Percentiles rank a stretch among this genome's conserved stretches.
These are phyloP conservation scores for Inga leiocalycina DNA, from an alignment of 306 rosid genomes.

Conservation along the genomic window DNA sequence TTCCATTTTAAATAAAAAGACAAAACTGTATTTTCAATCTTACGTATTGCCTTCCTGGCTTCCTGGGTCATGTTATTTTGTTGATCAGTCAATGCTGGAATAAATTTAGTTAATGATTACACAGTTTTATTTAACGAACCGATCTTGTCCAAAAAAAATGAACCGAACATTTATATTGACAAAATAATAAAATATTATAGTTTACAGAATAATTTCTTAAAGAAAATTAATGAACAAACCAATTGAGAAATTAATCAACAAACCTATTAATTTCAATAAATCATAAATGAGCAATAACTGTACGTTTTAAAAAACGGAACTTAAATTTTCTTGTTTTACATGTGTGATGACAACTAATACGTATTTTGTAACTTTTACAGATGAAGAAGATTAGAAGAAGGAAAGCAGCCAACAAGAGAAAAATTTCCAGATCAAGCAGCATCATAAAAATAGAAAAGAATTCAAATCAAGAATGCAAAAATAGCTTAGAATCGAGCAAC, in stretches of 20 bases:
- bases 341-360: not conserved
- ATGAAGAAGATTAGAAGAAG: slow-evolving; percentile 30
- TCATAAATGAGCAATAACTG: not conserved
- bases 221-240: not conserved
- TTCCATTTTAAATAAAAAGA: not conserved
- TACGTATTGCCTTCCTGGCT: not conserved
- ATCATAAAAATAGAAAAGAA: not conserved
- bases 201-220: no score
- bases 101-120: not conserved
- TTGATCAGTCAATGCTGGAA: not conserved
- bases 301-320: not conserved
- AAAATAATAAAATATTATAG: no score
- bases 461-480: not conserved
- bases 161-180: no score
- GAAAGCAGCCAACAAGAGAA: slow-evolving; percentile 21
- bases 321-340: not conserved
- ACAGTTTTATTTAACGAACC: not conserved
- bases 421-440: not conserved
- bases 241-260: no score
- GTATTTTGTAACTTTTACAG: slow-evolving; percentile 19
- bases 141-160: no score
- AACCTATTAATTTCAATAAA: not conserved
- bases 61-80: not conserved
- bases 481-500: not conserved
- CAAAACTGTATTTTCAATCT: not conserved